Base-by-base conservation (phyloP, 176 grass and related monocot genomes). In the Lolium multiflorum region DNA sequence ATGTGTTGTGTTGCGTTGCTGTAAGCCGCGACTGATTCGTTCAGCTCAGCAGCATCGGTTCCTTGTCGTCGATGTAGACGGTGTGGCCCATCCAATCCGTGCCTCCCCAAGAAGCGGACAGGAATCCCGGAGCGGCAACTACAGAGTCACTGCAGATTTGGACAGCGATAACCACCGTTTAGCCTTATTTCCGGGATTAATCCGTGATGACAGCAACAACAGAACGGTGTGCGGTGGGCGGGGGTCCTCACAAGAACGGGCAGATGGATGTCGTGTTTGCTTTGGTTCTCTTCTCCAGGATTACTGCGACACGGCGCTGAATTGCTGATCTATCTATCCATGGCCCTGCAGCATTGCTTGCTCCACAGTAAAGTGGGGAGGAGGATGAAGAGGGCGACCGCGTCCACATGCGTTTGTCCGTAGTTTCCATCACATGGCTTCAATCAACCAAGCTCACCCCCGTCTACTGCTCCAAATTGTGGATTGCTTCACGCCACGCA, bases 351-450 rank as follows among this genome's bases (percentile, higher is more conserved):
- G 74, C 88, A 70, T 88, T 78, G 12, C 74, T 51, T 28, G 25
- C 73, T 76, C 25, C 73, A 76, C 49, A 54, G 73, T 76, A 0
- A 55, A 35, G 49, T 35, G 47, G 46, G 46, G 14, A 11, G 11
- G 22, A 8, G 58, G 58, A 38, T 31, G 35, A 31, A 3, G 37
- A 41, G 9, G 43, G 43, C 43, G 70, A 74, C 21, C 71, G 17
- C 62, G 0, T 31, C 74, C 89, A 90, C 89, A 91, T 91, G 89
- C 85, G 55, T 80, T 46, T 91, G 85, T 88, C 85, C 70, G 24
- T 88, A 76, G 41, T 59, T 77, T 4, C 16, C 16, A 18, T 84
- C 89, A 88, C 89, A 63, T 88, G 89, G 76, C 48, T 51, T 84
- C 73, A 66, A 64, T 71, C 44, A 38, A 31, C 37, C 7, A 10